These are phyloP conservation scores for Cadophora luteo-olivacea DNA, from an alignment of 2,329 filamentous ascomycete species.

Conservation along the genomic window DNA sequence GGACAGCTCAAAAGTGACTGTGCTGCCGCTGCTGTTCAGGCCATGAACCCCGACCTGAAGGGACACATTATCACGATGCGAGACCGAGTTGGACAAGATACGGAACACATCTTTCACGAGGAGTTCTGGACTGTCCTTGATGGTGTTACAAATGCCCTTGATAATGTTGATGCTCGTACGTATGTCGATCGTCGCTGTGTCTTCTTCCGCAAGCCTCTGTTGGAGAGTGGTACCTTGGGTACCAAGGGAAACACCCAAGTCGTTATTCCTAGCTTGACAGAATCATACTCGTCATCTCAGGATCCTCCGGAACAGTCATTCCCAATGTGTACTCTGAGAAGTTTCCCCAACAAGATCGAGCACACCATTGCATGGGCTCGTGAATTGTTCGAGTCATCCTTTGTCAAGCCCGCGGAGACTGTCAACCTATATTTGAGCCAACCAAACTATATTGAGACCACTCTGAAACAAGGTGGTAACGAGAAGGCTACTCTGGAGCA, in stretches of 20 bases:
- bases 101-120: constrained; percentile 94
- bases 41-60: constrained; percentile 92
- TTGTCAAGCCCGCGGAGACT: constrained; percentile 91
- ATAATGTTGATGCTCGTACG: constrained; percentile 96
- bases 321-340: constrained; percentile 96
- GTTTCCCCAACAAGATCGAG: constrained; percentile 98
- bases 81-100: constrained; percentile 90
- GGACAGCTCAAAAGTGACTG: constrained; percentile 97
- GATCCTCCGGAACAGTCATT: constrained; percentile 98
- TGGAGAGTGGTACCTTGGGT: constrained; percentile 97
- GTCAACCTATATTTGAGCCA: constrained; percentile 94
- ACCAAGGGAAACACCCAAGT: constrained; percentile 99
- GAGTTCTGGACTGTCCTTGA: constrained; percentile 87
- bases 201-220: constrained; percentile 95
- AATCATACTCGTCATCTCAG: constrained; percentile 96
- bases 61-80: constrained; percentile 86
- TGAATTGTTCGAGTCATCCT: constrained; percentile 92
- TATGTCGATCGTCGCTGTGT: constrained; percentile 97
- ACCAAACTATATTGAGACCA: constrained; percentile 85
- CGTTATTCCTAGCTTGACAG: constrained; percentile 86
- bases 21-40: constrained; percentile 85
- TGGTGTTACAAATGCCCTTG: constrained; percentile 93
- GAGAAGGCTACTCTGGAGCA: constrained; percentile 94
- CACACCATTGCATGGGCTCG: constrained; percentile 99
- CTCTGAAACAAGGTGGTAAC: constrained; percentile 90